Evolutionary conservation across 495 filamentous ascomycete genomes (phyloP), one percentile per base, ranked within the genome.

Genomic region (Penicillium coprophilum): DNA sequence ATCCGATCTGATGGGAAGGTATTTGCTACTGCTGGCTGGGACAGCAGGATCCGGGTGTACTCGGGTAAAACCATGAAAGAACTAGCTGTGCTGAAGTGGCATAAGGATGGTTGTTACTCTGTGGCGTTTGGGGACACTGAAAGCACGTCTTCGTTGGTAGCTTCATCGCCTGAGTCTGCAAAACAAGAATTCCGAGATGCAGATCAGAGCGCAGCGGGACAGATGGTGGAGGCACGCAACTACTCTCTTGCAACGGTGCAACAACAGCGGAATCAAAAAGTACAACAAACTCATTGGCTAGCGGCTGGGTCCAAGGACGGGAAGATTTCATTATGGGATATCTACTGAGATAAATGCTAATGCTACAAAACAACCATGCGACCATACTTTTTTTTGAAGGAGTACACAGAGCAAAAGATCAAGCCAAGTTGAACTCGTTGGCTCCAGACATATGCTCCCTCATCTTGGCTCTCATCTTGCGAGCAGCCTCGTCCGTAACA

Each of bases 271-370:
- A 79, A 84, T 4, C 72, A 77, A 36, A 87, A 84, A 63, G 85
- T 87, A 21, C 85, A 80, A 65, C 72, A 72, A 31, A 87, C 84
- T 34, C 94, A 97, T 69, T 97, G 94, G 94, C 66, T 97, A 46
- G 94, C 87, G 8, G 90, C 84, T 6, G 94, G 95, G 4, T 87
- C 89, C 52, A 98, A 97, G 69, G 94, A 98, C 73, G 95, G 93
- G 28, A 97, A 94, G 65, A 87, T 97, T 53, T 93, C 89, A 65
- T 77, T 98, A 71, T 98, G 94, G 94, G 91, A 94, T 77, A 89
- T 95, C 58, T 98, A 88, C 78, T 96, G 69, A 81, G 55, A 63
- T 57, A 56, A 63, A 66, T 62, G 66, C 63, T 68, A 58, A 66
- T 69, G 66, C 66, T 67, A 53, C 62, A 67, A 56, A 64, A 62